Evolutionary conservation across 2,329 filamentous ascomycete species (phyloP).

Genomic region (Phoma sp.): DNA sequence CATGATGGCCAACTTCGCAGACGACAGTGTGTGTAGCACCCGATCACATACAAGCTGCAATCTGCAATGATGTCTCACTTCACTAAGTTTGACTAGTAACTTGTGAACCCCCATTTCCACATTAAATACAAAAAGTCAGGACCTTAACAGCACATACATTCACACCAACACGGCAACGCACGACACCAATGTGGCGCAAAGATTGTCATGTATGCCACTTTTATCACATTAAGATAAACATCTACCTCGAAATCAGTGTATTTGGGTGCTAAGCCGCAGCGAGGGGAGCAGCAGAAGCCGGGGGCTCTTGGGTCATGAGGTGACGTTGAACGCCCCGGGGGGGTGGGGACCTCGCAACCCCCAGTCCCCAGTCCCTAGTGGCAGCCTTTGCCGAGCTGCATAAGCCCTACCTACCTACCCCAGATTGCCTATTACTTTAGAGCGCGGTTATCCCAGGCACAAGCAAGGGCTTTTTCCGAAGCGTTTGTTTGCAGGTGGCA

Average conservation of each 20-base stretch:
- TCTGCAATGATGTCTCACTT: neutral
- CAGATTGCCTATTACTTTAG: slow-evolving; percentile 5
- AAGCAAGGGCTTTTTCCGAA: neutral
- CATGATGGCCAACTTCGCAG: no score
- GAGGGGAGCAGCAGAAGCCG: no score
- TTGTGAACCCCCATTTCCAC: no score
- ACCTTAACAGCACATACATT: neutral
- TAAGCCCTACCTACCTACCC: neutral
- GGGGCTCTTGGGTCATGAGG: no score
- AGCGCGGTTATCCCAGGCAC: slow-evolving; percentile 16
- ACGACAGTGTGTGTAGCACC: no score
- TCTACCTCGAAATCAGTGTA: neutral
- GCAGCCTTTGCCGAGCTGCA: no score
- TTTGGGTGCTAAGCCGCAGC: slow-evolving; percentile 2
- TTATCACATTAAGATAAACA: neutral
- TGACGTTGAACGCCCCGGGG: no score
- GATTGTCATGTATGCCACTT: neutral
- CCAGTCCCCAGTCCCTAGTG: no score
- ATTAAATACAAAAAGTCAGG: neutral
- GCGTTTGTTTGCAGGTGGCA: no score
- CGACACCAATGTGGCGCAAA: neutral
- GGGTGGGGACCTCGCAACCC: no score
- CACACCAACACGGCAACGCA: neutral
- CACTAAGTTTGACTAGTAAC: no score
- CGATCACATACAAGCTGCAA: neutral